Percentiles rank a stretch among this genome's conserved stretches.
phyloP scores from a whole-genome alignment of 2,329 filamentous ascomycete species.

The Fusarium musae region DNA sequence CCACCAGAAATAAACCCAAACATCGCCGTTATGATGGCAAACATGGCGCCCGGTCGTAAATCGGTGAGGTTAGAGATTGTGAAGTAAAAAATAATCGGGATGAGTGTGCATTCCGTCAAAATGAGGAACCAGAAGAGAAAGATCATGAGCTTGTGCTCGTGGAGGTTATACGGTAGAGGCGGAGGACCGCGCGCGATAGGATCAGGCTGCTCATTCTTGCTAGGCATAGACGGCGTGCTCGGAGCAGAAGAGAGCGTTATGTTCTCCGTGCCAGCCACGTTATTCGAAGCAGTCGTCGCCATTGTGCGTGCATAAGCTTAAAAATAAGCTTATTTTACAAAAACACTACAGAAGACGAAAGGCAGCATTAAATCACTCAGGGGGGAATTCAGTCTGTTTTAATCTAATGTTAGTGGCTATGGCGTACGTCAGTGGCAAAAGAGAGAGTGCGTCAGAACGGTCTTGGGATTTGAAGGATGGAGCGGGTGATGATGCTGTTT shows the following conservation, averaged over 20 bases:
- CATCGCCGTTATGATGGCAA: constrained; percentile 60
- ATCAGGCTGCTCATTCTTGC: neutral
- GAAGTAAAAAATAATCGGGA: constrained; percentile 61
- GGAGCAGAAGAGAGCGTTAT: constrained; percentile 5
- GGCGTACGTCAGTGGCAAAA: constrained; percentile 24
- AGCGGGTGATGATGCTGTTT: constrained; percentile 13
- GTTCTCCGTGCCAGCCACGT: neutral
- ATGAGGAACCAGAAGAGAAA: constrained; percentile 40
- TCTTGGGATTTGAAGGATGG: neutral
- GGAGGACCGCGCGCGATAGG: neutral
- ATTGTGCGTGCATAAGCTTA: constrained; percentile 25
- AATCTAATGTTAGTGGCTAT: neutral
- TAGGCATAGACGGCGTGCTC: constrained; percentile 2
- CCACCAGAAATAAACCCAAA: constrained; percentile 59
- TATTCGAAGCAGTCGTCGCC: neutral
- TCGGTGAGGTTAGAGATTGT: constrained; percentile 49
- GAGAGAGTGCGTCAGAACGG: neutral
- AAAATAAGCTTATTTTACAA: constrained; percentile 26
- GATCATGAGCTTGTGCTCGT: constrained; percentile 41
- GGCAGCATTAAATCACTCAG: neutral
- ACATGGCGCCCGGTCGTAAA: constrained; percentile 45
- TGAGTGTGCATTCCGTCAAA: constrained; percentile 38
- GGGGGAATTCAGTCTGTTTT: neutral
- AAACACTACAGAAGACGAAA: neutral
- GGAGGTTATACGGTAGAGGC: constrained; percentile 38